A percentile compares a stretch with the other conserved stretches of the same genome.
phyloP scores from a whole-genome alignment of 768 basidiomycete genomes.

The Trametes cinnabarina region DNA sequence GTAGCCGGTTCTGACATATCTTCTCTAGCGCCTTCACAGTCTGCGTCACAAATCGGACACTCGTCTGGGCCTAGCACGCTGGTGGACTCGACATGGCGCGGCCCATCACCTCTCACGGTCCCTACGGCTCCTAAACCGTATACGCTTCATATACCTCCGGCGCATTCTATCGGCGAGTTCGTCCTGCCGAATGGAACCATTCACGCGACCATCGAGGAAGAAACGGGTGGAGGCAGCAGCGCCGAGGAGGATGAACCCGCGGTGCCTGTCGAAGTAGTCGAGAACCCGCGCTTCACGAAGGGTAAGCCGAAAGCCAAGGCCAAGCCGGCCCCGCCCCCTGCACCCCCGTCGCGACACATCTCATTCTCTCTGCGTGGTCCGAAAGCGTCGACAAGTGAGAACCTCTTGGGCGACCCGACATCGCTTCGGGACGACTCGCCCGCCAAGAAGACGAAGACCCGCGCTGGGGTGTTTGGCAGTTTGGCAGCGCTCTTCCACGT shows the following conservation, averaged over 20 bases:
- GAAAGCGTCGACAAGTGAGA: constrained; percentile 1
- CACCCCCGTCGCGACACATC: constrained; percentile 4
- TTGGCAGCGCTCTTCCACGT: constrained; percentile 44
- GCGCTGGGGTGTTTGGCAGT: constrained; percentile 40
- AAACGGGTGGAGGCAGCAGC: constrained; percentile 31
- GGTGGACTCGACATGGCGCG: constrained; percentile 12
- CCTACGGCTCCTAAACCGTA: constrained; percentile 20
- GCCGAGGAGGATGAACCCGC: constrained; percentile 37
- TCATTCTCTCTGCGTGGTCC: constrained; percentile 18
- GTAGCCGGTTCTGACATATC: constrained; percentile 49
- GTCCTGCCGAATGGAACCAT: constrained; percentile 29
- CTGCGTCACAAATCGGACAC: constrained; percentile 58
- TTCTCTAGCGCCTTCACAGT: constrained; percentile 76
- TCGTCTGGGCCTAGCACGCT: not conserved
- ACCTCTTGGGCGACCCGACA: not conserved
- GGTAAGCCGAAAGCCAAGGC: constrained; percentile 8
- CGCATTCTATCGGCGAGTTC: constrained; percentile 48
- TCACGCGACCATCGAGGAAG: constrained; percentile 22
- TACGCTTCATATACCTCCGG: constrained; percentile 44
- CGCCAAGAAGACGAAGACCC: constrained; percentile 11
- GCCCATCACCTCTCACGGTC: constrained; percentile 19
- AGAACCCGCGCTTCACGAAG: constrained; percentile 50
- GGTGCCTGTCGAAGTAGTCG: constrained; percentile 44
- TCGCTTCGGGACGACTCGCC: constrained; percentile 13
- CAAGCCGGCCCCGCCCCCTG: not conserved